phyloP scores from a whole-genome alignment of 2,329 filamentous ascomycete genomes.

The Teratosphaeria destructans region DNA sequence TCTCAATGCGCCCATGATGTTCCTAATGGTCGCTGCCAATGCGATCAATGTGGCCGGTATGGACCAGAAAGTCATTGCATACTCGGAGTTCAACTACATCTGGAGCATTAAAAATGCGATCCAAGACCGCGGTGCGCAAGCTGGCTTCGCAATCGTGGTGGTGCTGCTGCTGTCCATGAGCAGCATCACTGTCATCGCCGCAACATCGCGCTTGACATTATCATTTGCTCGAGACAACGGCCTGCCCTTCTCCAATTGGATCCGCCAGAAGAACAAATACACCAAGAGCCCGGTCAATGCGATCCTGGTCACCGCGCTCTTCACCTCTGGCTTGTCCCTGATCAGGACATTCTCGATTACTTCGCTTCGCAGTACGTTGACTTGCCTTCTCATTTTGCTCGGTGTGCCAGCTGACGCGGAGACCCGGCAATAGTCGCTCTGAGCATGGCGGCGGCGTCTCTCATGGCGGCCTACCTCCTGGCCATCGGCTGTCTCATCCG shows the following conservation, averaged over 20 bases:
- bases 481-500: constrained; percentile 28
- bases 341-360: constrained; percentile 8
- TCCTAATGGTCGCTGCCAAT: constrained; percentile 17
- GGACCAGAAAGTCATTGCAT: not conserved
- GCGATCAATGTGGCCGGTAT: not conserved
- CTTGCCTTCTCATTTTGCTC: not conserved
- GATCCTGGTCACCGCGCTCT: constrained; percentile 19
- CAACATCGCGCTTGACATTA: constrained; percentile 29
- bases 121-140: constrained; percentile 13
- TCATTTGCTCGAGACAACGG: constrained; percentile 33
- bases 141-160: constrained; percentile 20
- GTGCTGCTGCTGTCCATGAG: constrained; percentile 25
- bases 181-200: constrained; percentile 29
- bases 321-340: constrained; percentile 20
- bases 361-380: not conserved
- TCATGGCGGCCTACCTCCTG: constrained; percentile 33
- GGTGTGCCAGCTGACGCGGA: not conserved
- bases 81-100: not conserved
- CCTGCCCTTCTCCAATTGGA: constrained; percentile 28
- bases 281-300: constrained; percentile 19
- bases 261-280: constrained; percentile 19
- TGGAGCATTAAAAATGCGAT: not conserved
- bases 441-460: constrained; percentile 29
- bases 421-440: constrained; percentile 29
- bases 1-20: constrained; percentile 21